Evolutionary conservation across 495 filamentous ascomycete genomes (phyloP), one percentile per base, ranked within the genome.

Genomic region (Aspergillus cavernicola): DNA sequence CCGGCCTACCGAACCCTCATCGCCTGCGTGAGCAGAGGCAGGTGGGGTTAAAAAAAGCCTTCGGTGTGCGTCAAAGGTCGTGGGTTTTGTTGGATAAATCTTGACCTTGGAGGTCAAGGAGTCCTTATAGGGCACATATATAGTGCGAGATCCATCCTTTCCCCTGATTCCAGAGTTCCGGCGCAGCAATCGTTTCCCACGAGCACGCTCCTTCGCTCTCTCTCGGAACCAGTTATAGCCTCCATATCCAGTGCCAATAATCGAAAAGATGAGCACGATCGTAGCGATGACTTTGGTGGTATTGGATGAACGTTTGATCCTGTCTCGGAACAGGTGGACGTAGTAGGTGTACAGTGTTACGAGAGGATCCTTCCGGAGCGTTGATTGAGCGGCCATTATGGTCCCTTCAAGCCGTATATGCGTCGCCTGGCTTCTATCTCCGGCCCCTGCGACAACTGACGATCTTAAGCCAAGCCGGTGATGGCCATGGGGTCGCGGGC

Each of bases 21-120:
- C 87, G n/a, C 77, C 79, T 24, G 87, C 74, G 5, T 87, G 84
- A 15, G 88, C 85, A 15, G 87, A 85, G 46, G 86, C 76, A 4
- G 92, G 90, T 0, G 93, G 91, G 59, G 95, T 91, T 28, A 99
- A 80, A 66, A 97, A 99, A 16, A 97, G 79, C 28, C 95, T 80
- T 29, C 92, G 82, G 68, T 99, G 95, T 26, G 95, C 95, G 77
- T 97, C 90, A 67, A 97, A 99, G 5, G 95, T 97, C 20, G 88
- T 87, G 7, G 83, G 80, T 67, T 96, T 97, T 8, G 95, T 99
- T n/a, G 86, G 86, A 62, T 89, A 79, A 43, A 99, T 96, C 45
- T 85, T 85, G 31, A 99, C 92, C 67, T 95, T 95, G 28, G 90
- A 87, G 6, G 91, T 93, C 36, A 76, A 66, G 35, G 85, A 81